A percentile compares a stretch with the other conserved stretches of the same genome.
Evolutionary conservation across 2,329 filamentous ascomycete species (phyloP).

Genomic region (Mycosphaerella sp.): DNA sequence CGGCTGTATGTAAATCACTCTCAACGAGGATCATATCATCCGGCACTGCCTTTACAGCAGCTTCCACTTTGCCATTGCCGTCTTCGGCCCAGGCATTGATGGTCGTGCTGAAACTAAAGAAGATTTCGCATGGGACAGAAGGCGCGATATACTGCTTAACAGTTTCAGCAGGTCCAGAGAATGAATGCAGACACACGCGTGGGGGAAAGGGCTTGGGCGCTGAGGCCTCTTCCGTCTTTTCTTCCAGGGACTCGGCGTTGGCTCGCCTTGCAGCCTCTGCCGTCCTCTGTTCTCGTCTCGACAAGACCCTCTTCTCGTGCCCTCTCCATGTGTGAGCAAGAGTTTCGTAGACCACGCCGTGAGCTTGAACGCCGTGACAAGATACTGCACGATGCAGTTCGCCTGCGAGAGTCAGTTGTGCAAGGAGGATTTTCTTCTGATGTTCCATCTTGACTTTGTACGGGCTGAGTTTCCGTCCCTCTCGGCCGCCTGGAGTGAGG

Average conservation of each 20-base stretch:
- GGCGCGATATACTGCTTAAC: constrained; percentile 71
- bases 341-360: constrained; percentile 62
- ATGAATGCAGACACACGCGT: constrained; percentile 88
- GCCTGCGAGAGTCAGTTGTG: constrained; percentile 66
- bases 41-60: constrained; percentile 65
- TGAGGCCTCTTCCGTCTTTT: constrained; percentile 4
- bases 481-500: constrained; percentile 63
- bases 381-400: constrained; percentile 59
- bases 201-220: constrained; percentile 65
- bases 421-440: constrained; percentile 58
- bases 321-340: constrained; percentile 64
- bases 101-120: constrained; percentile 77
- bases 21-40: constrained; percentile 76
- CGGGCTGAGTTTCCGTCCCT: constrained; percentile 61
- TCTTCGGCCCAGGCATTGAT: constrained; percentile 58
- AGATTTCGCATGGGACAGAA: constrained; percentile 67
- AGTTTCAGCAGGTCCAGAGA: constrained; percentile 68
- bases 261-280: constrained; percentile 13
- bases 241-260: constrained; percentile 15
- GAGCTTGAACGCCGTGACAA: constrained; percentile 69
- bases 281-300: constrained; percentile 49
- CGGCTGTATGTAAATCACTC: constrained; percentile 82
- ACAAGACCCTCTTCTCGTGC: constrained; percentile 56
- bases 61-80: constrained; percentile 49
- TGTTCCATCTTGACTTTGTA: constrained; percentile 63